phyloP scores from a whole-genome alignment of 768 basidiomycete genomes.

The Boletus vermiculosoides region DNA sequence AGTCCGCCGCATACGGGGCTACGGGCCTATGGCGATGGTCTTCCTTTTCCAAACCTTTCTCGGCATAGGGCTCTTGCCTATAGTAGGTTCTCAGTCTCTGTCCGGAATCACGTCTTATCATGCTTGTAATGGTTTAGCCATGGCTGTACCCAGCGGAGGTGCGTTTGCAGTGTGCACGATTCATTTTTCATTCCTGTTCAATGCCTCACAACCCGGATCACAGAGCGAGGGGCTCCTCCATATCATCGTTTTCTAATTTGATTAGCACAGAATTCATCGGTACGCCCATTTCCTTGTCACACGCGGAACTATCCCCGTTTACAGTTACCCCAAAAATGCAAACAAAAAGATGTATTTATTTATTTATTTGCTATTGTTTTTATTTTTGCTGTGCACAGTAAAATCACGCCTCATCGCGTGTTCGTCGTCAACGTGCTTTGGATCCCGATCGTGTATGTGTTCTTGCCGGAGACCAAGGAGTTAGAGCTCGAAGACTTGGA shows the following conservation, averaged over 20 bases:
- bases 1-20: neutral
- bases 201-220: neutral
- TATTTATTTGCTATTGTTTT: neutral
- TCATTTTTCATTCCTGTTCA: neutral
- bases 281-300: neutral
- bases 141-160: slow-evolving; percentile 2
- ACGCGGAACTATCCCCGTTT: neutral
- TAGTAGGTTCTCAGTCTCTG: neutral
- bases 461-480: neutral
- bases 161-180: neutral
- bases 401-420: neutral
- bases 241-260: neutral
- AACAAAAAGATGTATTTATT: neutral
- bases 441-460: neutral
- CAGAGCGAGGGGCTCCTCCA: neutral
- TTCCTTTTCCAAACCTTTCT: neutral
- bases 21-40: neutral
- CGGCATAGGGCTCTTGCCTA: neutral
- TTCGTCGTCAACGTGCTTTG: neutral
- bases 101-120: neutral
- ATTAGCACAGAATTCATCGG: neutral
- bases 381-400: neutral
- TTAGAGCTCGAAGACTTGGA: too few species aligned
- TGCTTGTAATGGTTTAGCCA: neutral
- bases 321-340: neutral